phyloP scores from a whole-genome alignment of 2,329 filamentous ascomycete species.

The Talaromyces sp. region DNA sequence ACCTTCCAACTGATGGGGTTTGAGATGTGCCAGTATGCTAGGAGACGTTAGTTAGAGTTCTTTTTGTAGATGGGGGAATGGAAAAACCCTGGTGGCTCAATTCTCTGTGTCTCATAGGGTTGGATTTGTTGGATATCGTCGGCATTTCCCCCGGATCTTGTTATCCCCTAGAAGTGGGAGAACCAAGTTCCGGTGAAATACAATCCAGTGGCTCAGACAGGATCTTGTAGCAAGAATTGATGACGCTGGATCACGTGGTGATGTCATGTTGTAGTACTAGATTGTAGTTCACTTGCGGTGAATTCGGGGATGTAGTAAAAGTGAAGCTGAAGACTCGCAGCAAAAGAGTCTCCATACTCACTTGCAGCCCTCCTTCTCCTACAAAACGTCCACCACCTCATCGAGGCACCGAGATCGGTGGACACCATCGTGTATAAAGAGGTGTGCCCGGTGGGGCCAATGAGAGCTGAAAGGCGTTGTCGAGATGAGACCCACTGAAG shows the following conservation, averaged over 20 bases:
- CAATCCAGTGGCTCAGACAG: neutral
- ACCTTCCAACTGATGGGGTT: slow-evolving; percentile 48
- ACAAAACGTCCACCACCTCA: neutral
- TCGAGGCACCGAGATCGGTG: neutral
- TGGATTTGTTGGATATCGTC: neutral
- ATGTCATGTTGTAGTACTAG: neutral
- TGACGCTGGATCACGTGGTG: neutral
- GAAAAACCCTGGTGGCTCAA: slow-evolving; percentile 6
- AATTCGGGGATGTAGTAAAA: neutral
- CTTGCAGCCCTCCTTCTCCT: no score
- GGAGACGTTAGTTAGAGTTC: neutral
- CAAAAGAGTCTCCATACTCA: neutral
- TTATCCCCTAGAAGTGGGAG: neutral
- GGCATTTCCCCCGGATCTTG: neutral
- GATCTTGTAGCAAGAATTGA: neutral
- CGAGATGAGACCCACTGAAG: neutral
- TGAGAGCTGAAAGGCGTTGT: neutral
- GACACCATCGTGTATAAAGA: neutral
- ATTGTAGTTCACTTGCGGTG: neutral
- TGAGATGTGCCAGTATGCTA: slow-evolving; percentile 46
- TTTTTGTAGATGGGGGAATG: neutral
- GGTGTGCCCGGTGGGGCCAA: neutral
- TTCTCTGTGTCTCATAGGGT: neutral
- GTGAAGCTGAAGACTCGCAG: neutral
- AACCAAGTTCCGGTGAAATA: neutral